phyloP scores from a whole-genome alignment of 1,284 basidiomycete genomes.

The Paramarasmius palmivorus region DNA sequence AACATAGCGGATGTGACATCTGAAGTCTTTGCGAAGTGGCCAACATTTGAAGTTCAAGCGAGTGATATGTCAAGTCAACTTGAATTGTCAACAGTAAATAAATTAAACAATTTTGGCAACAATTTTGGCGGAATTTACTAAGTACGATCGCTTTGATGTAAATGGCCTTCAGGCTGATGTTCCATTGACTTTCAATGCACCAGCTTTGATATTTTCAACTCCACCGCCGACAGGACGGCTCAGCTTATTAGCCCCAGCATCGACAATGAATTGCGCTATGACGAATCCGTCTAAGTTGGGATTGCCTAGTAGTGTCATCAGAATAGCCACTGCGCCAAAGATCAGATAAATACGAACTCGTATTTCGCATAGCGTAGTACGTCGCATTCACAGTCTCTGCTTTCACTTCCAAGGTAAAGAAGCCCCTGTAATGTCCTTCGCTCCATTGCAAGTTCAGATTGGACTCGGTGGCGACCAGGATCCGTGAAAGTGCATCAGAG shows the following conservation, averaged over 20 bases:
- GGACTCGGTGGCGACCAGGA: slow-evolving; percentile 37
- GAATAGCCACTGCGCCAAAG: not conserved
- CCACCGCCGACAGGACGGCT: slow-evolving; percentile 58
- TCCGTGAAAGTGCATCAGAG: slow-evolving; percentile 41
- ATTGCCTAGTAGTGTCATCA: slow-evolving; percentile 26
- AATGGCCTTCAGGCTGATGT: no score
- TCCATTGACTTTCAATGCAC: slow-evolving; percentile 26
- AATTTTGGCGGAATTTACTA: no score
- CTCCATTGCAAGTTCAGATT: slow-evolving; percentile 66
- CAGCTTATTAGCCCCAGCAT: slow-evolving; percentile 49
- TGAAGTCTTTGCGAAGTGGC: no score
- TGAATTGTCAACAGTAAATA: no score
- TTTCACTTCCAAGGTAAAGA: slow-evolving; percentile 56
- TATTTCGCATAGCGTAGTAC: slow-evolving; percentile 61
- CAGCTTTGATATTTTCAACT: slow-evolving; percentile 38
- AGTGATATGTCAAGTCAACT: no score
- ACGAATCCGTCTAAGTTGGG: slow-evolving; percentile 52
- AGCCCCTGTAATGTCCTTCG: slow-evolving; percentile 63
- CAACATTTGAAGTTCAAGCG: no score
- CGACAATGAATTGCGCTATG: slow-evolving; percentile 46
- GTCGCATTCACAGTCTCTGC: slow-evolving; percentile 49
- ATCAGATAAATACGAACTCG: slow-evolving; percentile 35
- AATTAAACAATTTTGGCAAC: no score
- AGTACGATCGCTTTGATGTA: no score
- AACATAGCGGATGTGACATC: no score